Evolutionary conservation across 768 basidiomycete species (phyloP).

Genomic region (Russula sp.): DNA sequence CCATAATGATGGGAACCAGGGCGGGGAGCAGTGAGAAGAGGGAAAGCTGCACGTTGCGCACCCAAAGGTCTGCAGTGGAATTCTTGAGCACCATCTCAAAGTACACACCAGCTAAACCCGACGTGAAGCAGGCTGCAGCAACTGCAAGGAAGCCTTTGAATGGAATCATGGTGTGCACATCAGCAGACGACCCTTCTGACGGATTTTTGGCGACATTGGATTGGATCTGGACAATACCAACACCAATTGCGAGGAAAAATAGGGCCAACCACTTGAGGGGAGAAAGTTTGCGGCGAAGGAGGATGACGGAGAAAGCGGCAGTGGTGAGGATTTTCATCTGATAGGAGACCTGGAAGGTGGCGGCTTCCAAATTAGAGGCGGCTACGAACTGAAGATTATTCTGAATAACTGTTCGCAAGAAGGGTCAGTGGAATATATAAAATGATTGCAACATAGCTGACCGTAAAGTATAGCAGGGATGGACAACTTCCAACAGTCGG

Average conservation of each 20-base stretch:
- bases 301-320: slow-evolving; percentile 79
- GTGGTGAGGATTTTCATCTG: slow-evolving; percentile 98
- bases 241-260: slow-evolving; percentile 81
- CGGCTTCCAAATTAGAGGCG: slow-evolving; percentile 88
- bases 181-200: slow-evolving; percentile 9
- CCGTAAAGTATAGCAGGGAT: slow-evolving; percentile 95
- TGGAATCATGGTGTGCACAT: slow-evolving; percentile 64
- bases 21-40: slow-evolving; percentile 92
- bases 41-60: slow-evolving; percentile 94
- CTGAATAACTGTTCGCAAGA: slow-evolving; percentile 63
- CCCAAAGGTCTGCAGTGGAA: slow-evolving; percentile 87
- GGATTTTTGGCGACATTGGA: slow-evolving; percentile 31
- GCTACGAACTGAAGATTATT: slow-evolving; percentile 96
- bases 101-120: slow-evolving; percentile 94
- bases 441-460: slow-evolving; percentile 34
- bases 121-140: slow-evolving; percentile 87
- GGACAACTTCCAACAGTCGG: slow-evolving; percentile 95
- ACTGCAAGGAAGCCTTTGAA: slow-evolving; percentile 89
- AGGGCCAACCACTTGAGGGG: slow-evolving; percentile 82
- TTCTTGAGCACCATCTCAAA: slow-evolving; percentile 98
- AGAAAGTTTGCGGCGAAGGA: slow-evolving; percentile 73
- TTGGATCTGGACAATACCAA: slow-evolving; percentile 70
- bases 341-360: slow-evolving; percentile 95
- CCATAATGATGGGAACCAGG: slow-evolving; percentile 68
- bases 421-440: slow-evolving; percentile 19